phyloP scores from a whole-genome alignment of 1,139 yeast genomes.

The Entelexis sorbosivorans region DNA sequence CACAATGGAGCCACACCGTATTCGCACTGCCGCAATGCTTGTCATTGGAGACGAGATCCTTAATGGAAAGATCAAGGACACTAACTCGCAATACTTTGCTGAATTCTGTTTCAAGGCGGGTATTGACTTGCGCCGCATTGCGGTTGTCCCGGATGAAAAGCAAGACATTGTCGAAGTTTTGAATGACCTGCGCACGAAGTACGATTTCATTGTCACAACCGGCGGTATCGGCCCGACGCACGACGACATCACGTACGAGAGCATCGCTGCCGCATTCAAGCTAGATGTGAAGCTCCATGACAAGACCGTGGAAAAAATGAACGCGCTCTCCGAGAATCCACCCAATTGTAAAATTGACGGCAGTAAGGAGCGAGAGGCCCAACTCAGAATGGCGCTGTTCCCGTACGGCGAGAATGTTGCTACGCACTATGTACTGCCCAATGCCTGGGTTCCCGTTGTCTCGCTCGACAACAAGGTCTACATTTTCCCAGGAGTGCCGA shows the following conservation, averaged over 20 bases:
- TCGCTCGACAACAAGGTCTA: constrained; percentile 51
- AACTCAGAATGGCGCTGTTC: constrained; percentile 64
- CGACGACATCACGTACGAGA: constrained; percentile 73
- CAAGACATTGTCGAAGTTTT: constrained; percentile 51
- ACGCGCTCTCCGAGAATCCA: constrained; percentile 33
- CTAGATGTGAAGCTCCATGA: constrained; percentile 44
- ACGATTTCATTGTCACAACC: constrained; percentile 64
- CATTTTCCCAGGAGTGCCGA: constrained; percentile 76
- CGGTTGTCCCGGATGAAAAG: constrained; percentile 69
- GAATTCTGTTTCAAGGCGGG: constrained; percentile 55
- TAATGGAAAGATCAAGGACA: constrained; percentile 75
- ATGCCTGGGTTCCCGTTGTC: constrained; percentile 77
- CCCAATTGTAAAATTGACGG: constrained; percentile 32
- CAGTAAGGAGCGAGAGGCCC: constrained; percentile 17
- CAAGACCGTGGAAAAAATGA: constrained; percentile 54
- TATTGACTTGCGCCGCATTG: constrained; percentile 52
- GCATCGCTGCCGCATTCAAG: constrained; percentile 52
- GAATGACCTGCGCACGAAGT: constrained; percentile 38
- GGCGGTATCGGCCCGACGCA: constrained; percentile 87
- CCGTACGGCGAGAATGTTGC: constrained; percentile 45
- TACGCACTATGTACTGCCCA: constrained; percentile 43
- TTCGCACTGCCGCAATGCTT: constrained; percentile 35
- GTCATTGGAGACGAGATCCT: constrained; percentile 82
- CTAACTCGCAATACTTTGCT: constrained; percentile 65
- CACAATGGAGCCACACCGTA: neutral